Base-by-base conservation (phyloP, 768 basidiomycete genomes). In the Lactarius deliciosus region DNA sequence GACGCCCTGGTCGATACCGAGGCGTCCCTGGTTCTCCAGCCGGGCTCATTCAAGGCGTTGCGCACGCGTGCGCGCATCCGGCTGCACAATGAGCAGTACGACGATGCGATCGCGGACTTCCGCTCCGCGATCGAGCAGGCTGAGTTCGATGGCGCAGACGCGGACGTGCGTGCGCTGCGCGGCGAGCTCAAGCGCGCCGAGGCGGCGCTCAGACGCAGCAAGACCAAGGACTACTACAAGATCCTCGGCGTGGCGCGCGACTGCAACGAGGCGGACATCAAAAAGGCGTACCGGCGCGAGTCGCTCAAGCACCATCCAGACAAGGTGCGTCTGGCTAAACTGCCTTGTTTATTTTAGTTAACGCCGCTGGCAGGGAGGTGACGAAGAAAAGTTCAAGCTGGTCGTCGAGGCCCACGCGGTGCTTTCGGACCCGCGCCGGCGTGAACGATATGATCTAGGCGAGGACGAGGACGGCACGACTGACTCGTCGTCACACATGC, bases 331-430 rank as follows among this genome's bases (percentile, higher is more conserved):
- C 38, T 50, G 20, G 16, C 30, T 43, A 32, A 34, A 15, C 3
- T 68, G 41, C 5, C 57, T 71, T 47, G 16, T 25, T 20, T 8
- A 32, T 32, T 32, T 32, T 32, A 1, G 7, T 18, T 55, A 20
- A 54, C 13, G 15, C 13, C 20, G 5, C 25, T 20, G 16, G 7
- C 66, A 92, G 88, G 94, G 96, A 32, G 96, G 96, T 34, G 92
- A 94, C 74, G 95, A 96, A 72, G 96, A 97, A 74, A 91, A 92
- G 72, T 98, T 98, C 85, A 97, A 98, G 77, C 82, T 94, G 25
- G 88, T 93, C 36, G 86, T 81, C 0, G 94, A 94, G 76, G 91
- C 92, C 2, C 82, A 95, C 68, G 83, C 86, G 9, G 89, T 95
- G 4, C 85, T 95, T 2, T 92, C 91, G 0, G 94, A 95, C 70